A percentile compares a stretch with the other conserved stretches of the same genome.
Conservation (phyloP, 163 green algal genomes). For the Coccomyxa subellipsoidea region DNA sequence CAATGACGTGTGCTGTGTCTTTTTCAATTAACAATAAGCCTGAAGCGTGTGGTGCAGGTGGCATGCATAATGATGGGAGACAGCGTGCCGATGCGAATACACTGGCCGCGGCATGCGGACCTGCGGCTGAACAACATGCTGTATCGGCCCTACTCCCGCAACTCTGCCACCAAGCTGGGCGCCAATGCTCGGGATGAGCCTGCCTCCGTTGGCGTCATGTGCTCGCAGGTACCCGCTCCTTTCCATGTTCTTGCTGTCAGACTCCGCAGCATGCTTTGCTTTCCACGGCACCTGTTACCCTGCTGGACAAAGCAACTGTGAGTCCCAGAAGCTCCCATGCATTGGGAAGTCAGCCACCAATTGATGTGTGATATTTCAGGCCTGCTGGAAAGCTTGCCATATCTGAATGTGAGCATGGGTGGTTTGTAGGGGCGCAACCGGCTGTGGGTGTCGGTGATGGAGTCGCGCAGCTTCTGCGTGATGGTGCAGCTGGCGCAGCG, state of each 20-base stretch:
- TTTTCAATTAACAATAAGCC: too few relatives aligned
- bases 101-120: conserved; percentile 62
- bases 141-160: conserved; percentile 44
- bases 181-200: conserved; percentile 68
- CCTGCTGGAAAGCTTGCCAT: too few relatives aligned
- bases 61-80: conserved; percentile 66
- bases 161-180: conserved; percentile 53
- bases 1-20: too few relatives aligned
- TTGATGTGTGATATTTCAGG: background rate
- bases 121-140: conserved; percentile 55
- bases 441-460: background rate
- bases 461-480: background rate
- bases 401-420: background rate
- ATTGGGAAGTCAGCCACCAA: background rate
- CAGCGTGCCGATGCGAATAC: conserved; percentile 56
- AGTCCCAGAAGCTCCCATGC: background rate
- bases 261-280: too few relatives aligned
- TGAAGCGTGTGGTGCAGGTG: too few relatives aligned
- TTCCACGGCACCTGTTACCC: too few relatives aligned
- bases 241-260: background rate
- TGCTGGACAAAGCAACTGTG: too few relatives aligned
- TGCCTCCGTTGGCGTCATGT: conserved; percentile 40
- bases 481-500: conserved; percentile 20
- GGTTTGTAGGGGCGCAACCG: background rate
- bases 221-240: conserved; percentile 29